Base-by-base conservation (phyloP, 2,329 filamentous ascomycete genomes). In the Apiospora rasikravindrae region DNA sequence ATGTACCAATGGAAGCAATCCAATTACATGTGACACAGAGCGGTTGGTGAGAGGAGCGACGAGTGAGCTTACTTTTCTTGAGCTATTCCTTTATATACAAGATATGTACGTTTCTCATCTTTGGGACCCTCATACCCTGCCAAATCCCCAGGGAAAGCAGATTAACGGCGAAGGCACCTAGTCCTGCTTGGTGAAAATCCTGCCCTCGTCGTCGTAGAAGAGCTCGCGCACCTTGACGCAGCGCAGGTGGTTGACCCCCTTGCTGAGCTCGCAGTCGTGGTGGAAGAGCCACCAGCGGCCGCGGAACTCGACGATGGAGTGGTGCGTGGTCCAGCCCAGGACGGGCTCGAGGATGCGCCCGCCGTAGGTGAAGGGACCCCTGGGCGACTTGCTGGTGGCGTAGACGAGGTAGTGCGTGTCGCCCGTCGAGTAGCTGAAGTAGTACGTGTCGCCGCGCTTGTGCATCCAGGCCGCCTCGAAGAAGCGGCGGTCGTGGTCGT, bases 381-480 rank as follows among this genome's bases (percentile, higher is more conserved):
- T 82, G 0, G 93, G 93, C 72, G 82, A 90, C 6, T 88, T 84
- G 0, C 91, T 88, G 2, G 87, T 89, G 0, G 91, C 93, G 78
- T 94, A 95, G 74, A 86, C 91, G 44, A 95, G 84, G 80, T 87
- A 93, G 81, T 95, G 93, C 44, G 93, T 91, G 82, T 95, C 93
- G 26, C 93, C 93, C 1, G 92, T 95, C 74, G 91, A 93, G 83
- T 94, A 94, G 71, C 89, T 91, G 80, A 94, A 93, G 84, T 94
- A 94, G 82, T 94, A 94, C 73, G 84, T 87, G 1, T 87, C 91
- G 0, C 87, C 83, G 78, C 89, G 88, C 85, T 93, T 93, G 83
- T 95, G 93, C 86, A 94, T 85, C 93, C 93, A 95, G 2, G 93
- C 90, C 0, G 92, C 93, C 83, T 95, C 93, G 80, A 95, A 95